Evolutionary conservation across 2,329 filamentous ascomycete species (phyloP).

Genomic region (Pseudogymnoascus sp.): DNA sequence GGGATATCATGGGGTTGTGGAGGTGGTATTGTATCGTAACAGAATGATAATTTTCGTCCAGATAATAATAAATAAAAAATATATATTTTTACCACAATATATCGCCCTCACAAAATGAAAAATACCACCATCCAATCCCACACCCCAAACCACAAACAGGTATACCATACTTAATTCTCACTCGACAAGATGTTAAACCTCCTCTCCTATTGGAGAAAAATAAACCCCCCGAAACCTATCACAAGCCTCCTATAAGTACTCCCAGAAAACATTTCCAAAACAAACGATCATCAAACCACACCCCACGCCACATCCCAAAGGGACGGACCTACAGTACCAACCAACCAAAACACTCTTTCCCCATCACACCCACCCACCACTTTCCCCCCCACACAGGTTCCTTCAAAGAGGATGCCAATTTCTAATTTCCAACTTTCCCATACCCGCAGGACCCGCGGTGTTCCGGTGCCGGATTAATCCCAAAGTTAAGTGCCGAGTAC

Average conservation of each 20-base stretch:
- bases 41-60: not conserved
- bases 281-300: not conserved
- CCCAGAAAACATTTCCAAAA: not conserved
- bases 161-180: not conserved
- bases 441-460: not conserved
- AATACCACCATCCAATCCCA: not conserved
- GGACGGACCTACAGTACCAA: no score
- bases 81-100: not conserved
- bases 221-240: not conserved
- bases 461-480: not conserved
- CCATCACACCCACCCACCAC: not conserved
- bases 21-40: not conserved
- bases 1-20: not conserved
- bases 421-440: not conserved
- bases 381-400: not conserved
- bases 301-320: not conserved
- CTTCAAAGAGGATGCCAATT: not conserved
- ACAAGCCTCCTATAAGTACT: not conserved
- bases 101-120: not conserved
- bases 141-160: not conserved
- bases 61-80: not conserved
- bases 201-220: not conserved
- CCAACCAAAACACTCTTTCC: not conserved
- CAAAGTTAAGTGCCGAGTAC: not conserved
- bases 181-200: not conserved